Evolutionary conservation across 805 yeast genomes (phyloP), one percentile per base, ranked within the genome.

Genomic region (Lachancea nothofagi): DNA sequence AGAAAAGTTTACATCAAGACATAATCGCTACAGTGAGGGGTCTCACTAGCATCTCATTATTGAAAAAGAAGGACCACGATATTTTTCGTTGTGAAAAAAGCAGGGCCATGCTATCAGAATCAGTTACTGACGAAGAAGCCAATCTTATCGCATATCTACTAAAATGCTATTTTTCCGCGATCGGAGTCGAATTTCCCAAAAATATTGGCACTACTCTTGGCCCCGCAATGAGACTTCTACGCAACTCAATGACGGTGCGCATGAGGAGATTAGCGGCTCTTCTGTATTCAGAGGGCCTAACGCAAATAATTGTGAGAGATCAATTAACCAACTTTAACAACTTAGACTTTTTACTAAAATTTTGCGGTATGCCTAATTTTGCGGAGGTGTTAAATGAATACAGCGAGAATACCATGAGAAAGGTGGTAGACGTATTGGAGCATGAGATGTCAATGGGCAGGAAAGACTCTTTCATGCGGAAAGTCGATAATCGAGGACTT

Each of bases 1-100:
- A 33, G 14, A 39, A 48, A 33, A 43, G 47, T 26, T 18, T 48
- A n/a, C 47, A 46, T 13, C 55, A 51, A 30, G 50, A 49, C 24
- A 33, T 56, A 18, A 20, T 46, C 8, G 22, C 32, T 6, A 25
- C 45, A 20, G 27, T 23, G 10, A 23, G 12, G 10, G 12, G 26
- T 23, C 12, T 23, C 44, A 10, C 44, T 37, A 24, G 46, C 10
- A n/a, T n/a, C n/a, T n/a, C n/a, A 23, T 23, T 29, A 10, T 8
- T 18, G 9, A 15, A 8, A 14, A 15, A 7, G 6, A 29, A 7
- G 13, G 18, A 5, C 8, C 13, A 8, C 15, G 19, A 15, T 15
- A 15, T 7, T 20, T 7, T 17, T 29, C 29, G 7, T 14, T 10
- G 7, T 14, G n/a, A 12, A 12, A 12, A 14, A 26, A 26, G n/a